phyloP scores from a whole-genome alignment of 305 asterid species.

The Solanum hybrid region DNA sequence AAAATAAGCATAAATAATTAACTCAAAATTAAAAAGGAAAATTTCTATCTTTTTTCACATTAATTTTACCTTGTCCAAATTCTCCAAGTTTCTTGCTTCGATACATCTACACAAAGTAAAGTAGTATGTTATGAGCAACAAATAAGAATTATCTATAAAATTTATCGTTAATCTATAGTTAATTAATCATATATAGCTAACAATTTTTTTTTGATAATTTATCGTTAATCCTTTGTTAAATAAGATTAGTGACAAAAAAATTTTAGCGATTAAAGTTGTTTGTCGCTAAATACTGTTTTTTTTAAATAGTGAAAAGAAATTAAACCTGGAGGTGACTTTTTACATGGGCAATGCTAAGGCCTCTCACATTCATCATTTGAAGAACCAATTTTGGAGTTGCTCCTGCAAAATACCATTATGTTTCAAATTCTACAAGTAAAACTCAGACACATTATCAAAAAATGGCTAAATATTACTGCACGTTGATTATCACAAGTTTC shows the following conservation, averaged over 20 bases:
- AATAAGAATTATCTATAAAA: neutral
- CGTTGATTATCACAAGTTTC: neutral
- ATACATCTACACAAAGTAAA: conserved; percentile 40
- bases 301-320: neutral
- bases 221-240: neutral
- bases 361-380: conserved; percentile 77
- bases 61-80: conserved; percentile 56
- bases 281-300: neutral
- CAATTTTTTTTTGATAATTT: neutral
- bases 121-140: neutral
- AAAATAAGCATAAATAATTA: neutral
- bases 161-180: neutral
- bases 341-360: conserved; percentile 84
- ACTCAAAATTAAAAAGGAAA: neutral
- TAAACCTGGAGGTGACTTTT: conserved; percentile 91
- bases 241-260: neutral
- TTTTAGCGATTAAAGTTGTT: neutral
- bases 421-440: neutral
- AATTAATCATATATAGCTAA: neutral
- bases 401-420: conserved; percentile 25
- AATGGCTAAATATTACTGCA: neutral
- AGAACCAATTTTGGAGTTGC: conserved; percentile 93
- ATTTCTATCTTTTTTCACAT: neutral
- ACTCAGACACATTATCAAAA: neutral
- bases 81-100: conserved; percentile 83